Evolutionary conservation across 768 basidiomycete genomes (phyloP), one percentile per base, ranked within the genome.

Genomic region (Filobasidium wieringae): DNA sequence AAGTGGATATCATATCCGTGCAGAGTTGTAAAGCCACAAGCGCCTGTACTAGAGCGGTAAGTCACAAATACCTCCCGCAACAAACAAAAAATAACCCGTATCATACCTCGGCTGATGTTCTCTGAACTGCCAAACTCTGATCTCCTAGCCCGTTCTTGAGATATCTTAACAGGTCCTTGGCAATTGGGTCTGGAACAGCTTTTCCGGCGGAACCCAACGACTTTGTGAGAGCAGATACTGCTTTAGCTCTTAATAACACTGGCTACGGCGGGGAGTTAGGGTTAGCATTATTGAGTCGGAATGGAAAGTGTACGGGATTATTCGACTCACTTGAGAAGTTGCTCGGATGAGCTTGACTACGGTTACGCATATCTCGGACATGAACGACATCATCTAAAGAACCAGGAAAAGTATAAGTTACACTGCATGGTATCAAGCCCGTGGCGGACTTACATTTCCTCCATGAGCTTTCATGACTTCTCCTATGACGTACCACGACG

Each of bases 371-470:
- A 92, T 86, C 69, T 97, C 93, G 29, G 84, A 80, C 82, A 92
- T 85, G 64, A 91, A 86, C 0, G 91, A 95, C 91, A 96, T 93
- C 70, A 91, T 83, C 88, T 97, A 62, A 31, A 29, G 22, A 15
- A 15, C n/a, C 11, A 39, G 15, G 60, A 39, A 29, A 27, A 24
- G n/a, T 36, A 12, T 52, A 7, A 22, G 17, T 26, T n/a, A 1
- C 6, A 2, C 4, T 4, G 1, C 19, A 32, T 7, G 54, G 37
- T 45, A n/a, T 29, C 26, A 27, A 12, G 8, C 43, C n/a, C 41
- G 15, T 31, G 33, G 33, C n/a, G 14, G 40, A 67, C 84, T 55
- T 69, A 87, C 90, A 77, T 95, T 87, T 4, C 84, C 78, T 4
- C 93, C 93, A 68, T 85, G 87, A 6, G 77, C 77, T 27, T 77